These are phyloP conservation scores for Sporothrix curviconia DNA, from an alignment of 2,329 filamentous ascomycete species.

Conservation along the genomic window DNA sequence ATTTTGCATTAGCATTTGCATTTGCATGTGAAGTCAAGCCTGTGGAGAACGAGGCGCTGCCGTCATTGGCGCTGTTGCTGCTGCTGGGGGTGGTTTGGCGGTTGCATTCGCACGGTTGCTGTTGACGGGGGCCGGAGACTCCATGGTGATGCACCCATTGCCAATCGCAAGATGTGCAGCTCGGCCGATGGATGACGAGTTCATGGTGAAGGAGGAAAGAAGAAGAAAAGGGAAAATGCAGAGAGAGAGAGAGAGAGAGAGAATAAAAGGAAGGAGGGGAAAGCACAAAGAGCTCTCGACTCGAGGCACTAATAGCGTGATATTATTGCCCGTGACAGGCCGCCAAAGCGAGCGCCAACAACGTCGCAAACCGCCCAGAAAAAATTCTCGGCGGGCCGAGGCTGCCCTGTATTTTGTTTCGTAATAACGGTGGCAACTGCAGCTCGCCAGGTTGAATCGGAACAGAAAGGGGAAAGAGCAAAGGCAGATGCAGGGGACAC, in stretches of 20 bases:
- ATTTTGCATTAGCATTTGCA: neutral
- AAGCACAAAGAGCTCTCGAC: neutral
- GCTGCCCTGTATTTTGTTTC: neutral
- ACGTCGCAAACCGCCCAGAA: neutral
- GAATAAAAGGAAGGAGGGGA: neutral
- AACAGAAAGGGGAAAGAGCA: neutral
- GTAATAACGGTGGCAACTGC: neutral
- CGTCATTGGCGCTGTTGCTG: neutral
- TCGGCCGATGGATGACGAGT: constrained; percentile 1
- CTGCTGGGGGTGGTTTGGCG: neutral
- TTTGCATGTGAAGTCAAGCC: constrained; percentile 11
- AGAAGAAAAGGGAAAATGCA: neutral
- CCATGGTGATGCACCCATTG: constrained; percentile 17
- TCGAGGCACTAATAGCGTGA: neutral
- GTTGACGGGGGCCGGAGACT: constrained; percentile 4
- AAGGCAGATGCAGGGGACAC: neutral
- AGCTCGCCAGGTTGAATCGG: neutral
- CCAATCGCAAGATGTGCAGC: constrained; percentile 10
- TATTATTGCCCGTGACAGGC: neutral
- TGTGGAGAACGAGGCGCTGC: neutral
- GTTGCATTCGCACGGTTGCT: neutral
- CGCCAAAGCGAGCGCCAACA: neutral
- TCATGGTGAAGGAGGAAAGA: neutral
- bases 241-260: neutral
- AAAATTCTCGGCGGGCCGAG: constrained; percentile 1